Conservation (phyloP, 495 filamentous ascomycete species). For the Talaromyces nanjingensis region DNA sequence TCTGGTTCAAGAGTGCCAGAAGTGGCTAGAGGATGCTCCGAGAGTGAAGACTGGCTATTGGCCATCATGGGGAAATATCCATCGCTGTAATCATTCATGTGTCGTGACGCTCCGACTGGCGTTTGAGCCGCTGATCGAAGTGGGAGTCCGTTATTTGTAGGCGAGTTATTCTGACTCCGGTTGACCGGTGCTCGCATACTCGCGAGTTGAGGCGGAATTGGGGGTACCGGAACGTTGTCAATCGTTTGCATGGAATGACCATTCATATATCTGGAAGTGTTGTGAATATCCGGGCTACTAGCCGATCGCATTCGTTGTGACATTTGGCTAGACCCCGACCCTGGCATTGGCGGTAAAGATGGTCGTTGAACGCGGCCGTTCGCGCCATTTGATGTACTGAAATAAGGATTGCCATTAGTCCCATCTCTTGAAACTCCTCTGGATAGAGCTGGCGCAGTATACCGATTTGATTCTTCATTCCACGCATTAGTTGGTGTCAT, state of each 20-base stretch:
- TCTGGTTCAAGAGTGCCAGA: constrained; percentile 16
- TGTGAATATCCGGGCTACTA: constrained; percentile 62
- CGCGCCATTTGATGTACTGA: constrained; percentile 26
- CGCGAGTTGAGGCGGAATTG: constrained; percentile 55
- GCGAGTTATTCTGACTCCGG: constrained; percentile 62
- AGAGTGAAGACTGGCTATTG: constrained; percentile 11
- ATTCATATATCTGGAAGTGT: constrained; percentile 44
- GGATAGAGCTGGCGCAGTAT: constrained; percentile 80
- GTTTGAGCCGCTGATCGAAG: constrained; percentile 40
- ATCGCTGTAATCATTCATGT: constrained; percentile 16
- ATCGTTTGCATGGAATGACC: constrained; percentile 58
- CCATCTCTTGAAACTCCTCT: constrained; percentile 75
- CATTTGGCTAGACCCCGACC: constrained; percentile 40
- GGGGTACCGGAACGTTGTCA: constrained; percentile 59
- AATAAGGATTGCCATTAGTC: constrained; percentile 49
- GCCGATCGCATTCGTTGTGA: constrained; percentile 59
- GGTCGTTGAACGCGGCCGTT: constrained; percentile 70
- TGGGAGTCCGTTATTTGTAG: constrained; percentile 43
- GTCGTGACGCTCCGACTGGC: constrained; percentile 25
- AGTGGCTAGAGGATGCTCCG: constrained; percentile 31
- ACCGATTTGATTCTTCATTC: constrained; percentile 66
- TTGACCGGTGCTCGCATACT: constrained; percentile 54
- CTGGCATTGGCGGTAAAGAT: constrained; percentile 71
- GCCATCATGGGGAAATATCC: constrained; percentile 18
- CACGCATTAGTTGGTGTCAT: constrained; percentile 50